These are phyloP conservation scores for Ceratocystis destructans DNA, from an alignment of 2,329 filamentous ascomycete species.

Conservation along the genomic window DNA sequence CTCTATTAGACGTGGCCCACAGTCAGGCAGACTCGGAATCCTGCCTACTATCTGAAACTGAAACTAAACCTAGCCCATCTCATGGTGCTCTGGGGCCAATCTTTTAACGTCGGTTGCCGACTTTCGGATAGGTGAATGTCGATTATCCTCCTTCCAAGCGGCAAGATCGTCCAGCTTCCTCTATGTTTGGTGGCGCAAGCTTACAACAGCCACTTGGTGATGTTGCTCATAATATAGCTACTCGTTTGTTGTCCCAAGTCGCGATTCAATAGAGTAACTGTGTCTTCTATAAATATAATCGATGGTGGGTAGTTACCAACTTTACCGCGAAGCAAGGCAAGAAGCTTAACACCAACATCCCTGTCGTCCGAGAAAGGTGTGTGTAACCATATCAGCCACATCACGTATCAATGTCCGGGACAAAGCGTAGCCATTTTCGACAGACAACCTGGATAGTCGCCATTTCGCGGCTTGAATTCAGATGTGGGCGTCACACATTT, in stretches of 20 bases:
- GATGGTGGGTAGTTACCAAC: background rate
- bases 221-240: background rate
- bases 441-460: background rate
- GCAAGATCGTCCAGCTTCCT: background rate
- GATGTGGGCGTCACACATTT: background rate
- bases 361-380: background rate
- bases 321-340: background rate
- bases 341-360: background rate
- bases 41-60: background rate
- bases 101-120: background rate
- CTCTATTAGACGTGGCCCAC: background rate
- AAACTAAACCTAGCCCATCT: background rate
- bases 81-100: background rate
- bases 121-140: background rate
- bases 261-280: background rate
- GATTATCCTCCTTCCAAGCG: background rate
- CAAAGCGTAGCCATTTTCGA: background rate
- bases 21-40: background rate
- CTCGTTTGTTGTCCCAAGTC: background rate
- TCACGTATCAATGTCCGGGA: background rate
- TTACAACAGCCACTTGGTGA: background rate
- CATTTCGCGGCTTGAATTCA: too few species aligned
- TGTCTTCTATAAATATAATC: background rate
- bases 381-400: background rate
- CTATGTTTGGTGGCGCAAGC: background rate